Evolutionary conservation across 2,329 filamentous ascomycete species (phyloP), one percentile per base, ranked within the genome.

Genomic region (Beauveria asiatica): DNA sequence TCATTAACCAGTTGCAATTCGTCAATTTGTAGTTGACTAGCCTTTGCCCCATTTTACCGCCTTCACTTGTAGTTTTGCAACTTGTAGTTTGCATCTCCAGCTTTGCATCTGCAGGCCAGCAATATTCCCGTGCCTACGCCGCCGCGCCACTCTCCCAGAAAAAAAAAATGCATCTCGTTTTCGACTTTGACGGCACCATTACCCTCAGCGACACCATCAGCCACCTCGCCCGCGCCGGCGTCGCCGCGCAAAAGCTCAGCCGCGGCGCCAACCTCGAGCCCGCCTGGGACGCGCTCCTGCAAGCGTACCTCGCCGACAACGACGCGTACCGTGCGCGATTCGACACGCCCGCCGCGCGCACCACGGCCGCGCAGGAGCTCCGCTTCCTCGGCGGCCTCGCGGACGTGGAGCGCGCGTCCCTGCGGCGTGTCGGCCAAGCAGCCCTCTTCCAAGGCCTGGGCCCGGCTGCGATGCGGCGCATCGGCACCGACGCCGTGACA

Each of bases 131-230:
- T 25, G 17, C 39, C 6, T n/a, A 19, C 21, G 23, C n/a, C 16
- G 51, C 23, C 33, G 39, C 17, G 9, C 46, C 46, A 1, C 10
- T 48, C 13, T 13, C 46, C 53, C n/a, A n/a, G n/a, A n/a, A n/a
- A n/a, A n/a, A n/a, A n/a, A 66, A 55, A 13, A 73, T 79, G 75
- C 73, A 75, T 63, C 71, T 85, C 45, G 68, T 84, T 41, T 74
- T 85, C 21, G 82, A 85, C 66, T 85, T 85, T 68, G 82, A 85
- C 69, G 80, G 80, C 62, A 85, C 82, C 17, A 83, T 85, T 64
- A 84, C 82, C 19, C 70, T 73, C 13, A 62, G 75, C 33, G 82
- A 85, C 70, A 83, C 81, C 45, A 80, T 84, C 45, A 68, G 70
- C 59, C 69, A 74, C 45, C 74, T 85, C 5, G 79, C 76, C 50